phyloP scores from a whole-genome alignment of 1,284 basidiomycete genomes.

The Singerocomus inundabilis region DNA sequence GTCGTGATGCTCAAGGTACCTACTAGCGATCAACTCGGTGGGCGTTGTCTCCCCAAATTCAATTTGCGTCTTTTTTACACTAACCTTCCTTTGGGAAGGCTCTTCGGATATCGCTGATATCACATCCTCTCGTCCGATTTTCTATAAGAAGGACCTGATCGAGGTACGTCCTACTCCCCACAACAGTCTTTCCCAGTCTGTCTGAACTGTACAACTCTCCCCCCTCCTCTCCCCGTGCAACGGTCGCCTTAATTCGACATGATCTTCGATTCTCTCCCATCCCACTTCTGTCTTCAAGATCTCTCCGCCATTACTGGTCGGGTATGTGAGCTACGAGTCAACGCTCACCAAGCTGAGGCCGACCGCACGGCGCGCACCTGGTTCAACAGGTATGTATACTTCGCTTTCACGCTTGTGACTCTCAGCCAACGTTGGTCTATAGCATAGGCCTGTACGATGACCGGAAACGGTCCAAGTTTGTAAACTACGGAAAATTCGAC shows the following conservation, averaged over 20 bases:
- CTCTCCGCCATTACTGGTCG: conserved; percentile 38
- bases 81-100: conserved; percentile 25
- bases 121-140: conserved; percentile 20
- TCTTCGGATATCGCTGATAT: conserved; percentile 22
- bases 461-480: conserved; percentile 30
- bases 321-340: conserved; percentile 34
- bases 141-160: conserved; percentile 31
- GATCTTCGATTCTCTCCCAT: conserved; percentile 28
- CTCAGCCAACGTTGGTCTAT: not conserved
- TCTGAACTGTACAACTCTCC: conserved; percentile 23
- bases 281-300: conserved; percentile 34
- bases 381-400: conserved; percentile 27
- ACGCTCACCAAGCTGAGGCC: conserved; percentile 31
- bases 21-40: conserved; percentile 28
- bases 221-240: not conserved
- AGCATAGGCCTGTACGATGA: conserved; percentile 36
- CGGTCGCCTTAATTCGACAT: conserved; percentile 21
- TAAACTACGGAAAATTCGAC: conserved; percentile 44
- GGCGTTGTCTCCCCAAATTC: conserved; percentile 25
- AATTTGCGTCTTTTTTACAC: conserved; percentile 33
- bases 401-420: not conserved
- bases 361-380: conserved; percentile 32
- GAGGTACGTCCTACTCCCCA: conserved; percentile 1
- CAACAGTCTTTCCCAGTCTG: conserved; percentile 23
- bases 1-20: conserved; percentile 31